Evolutionary conservation across 31 red algal genomes (phyloP).

Genomic region (Asparagopsis taxiformis): DNA sequence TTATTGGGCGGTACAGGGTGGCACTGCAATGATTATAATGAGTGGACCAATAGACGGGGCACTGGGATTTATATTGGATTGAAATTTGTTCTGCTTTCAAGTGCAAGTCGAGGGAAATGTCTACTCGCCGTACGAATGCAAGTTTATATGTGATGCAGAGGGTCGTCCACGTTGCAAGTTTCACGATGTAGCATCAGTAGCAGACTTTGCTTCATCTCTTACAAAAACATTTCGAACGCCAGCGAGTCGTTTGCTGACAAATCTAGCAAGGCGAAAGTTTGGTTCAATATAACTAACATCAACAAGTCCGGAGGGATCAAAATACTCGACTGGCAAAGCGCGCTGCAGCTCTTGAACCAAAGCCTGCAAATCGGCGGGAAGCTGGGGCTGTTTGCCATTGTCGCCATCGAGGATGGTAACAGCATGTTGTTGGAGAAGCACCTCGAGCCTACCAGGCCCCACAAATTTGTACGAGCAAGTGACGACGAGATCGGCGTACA

Average conservation of each 20-base stretch:
- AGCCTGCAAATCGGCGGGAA: constrained; percentile 21
- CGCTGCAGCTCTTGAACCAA: constrained; percentile 22
- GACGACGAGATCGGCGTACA: too few species aligned
- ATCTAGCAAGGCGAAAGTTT: constrained; percentile 25
- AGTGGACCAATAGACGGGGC: too few species aligned
- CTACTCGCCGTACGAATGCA: too few species aligned
- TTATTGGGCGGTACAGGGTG: too few species aligned
- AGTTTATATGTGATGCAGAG: too few species aligned
- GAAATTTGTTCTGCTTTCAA: too few species aligned
- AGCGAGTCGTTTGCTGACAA: constrained; percentile 41
- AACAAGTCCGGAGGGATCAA: constrained; percentile 36
- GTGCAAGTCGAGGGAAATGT: too few species aligned
- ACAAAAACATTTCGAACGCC: constrained; percentile 54
- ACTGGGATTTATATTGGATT: too few species aligned
- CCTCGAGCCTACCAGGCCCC: constrained; percentile 5
- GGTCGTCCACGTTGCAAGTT: too few species aligned
- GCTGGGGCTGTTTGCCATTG: neutral
- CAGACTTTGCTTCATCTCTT: neutral
- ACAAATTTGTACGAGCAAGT: too few species aligned
- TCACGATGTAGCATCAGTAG: too few species aligned
- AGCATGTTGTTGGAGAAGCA: constrained; percentile 6
- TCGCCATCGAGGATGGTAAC: neutral
- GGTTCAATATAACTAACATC: constrained; percentile 52
- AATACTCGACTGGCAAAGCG: constrained; percentile 43
- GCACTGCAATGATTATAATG: too few species aligned